Conservation (phyloP, 495 filamentous ascomycete species). For the Neurospora terricola region DNA sequence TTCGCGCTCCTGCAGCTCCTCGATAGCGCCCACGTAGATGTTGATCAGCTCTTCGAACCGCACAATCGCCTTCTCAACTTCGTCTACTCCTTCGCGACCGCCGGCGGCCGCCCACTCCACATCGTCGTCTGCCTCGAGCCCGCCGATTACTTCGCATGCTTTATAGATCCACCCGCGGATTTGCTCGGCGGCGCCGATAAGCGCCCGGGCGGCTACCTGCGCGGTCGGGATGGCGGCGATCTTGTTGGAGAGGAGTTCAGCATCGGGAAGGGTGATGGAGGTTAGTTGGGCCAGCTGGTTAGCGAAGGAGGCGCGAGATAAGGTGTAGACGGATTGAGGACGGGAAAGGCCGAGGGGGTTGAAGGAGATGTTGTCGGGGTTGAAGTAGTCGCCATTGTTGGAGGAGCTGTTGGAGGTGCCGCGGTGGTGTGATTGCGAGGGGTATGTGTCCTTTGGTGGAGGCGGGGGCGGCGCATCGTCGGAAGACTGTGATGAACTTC, state of each 20-base stretch:
- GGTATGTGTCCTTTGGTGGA: conserved; percentile 36
- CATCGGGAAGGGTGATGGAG: conserved; percentile 73
- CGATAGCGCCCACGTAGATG: conserved; percentile 84
- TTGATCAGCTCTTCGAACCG: conserved; percentile 79
- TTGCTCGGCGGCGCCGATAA: conserved; percentile 76
- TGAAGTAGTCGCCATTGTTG: conserved; percentile 20
- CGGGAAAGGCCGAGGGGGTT: conserved; percentile 48
- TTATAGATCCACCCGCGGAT: conserved; percentile 89
- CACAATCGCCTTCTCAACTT: conserved; percentile 76
- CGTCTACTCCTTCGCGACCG: conserved; percentile 77
- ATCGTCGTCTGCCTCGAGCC: conserved; percentile 87
- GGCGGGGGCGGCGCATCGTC: conserved; percentile 24
- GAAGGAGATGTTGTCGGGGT: conserved; percentile 36
- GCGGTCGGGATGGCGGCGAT: conserved; percentile 77
- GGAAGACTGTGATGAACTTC: conserved; percentile 21
- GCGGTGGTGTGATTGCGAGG: conserved; percentile 7
- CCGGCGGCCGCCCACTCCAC: conserved; percentile 95
- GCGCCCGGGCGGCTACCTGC: conserved; percentile 61
- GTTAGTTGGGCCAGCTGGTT: conserved; percentile 84
- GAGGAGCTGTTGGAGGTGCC: conserved; percentile 10
- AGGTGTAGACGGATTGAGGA: conserved; percentile 75
- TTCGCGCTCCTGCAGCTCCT: conserved; percentile 68
- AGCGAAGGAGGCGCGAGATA: conserved; percentile 81
- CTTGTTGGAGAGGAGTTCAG: conserved; percentile 66
- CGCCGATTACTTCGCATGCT: conserved; percentile 73